A percentile compares a stretch with the other conserved stretches of the same genome.
phyloP scores from a whole-genome alignment of 805 yeast species.

The Ogataea corticis region DNA sequence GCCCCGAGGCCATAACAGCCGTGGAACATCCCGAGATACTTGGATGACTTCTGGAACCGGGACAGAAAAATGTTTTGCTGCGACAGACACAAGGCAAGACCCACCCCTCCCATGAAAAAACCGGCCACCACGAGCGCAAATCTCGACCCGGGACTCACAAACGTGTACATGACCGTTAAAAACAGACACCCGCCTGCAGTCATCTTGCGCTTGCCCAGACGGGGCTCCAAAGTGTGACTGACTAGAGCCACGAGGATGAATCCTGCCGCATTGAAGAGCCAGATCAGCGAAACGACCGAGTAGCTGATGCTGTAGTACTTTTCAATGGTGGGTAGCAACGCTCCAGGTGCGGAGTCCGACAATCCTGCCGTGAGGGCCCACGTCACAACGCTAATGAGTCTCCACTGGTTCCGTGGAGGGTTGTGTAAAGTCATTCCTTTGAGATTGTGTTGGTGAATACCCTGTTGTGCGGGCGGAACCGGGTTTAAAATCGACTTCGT shows the following conservation, averaged over 20 bases:
- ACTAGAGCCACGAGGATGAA: constrained; percentile 50
- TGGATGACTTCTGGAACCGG: constrained; percentile 52
- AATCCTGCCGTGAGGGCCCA: constrained; percentile 47
- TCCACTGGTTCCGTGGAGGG: constrained; percentile 45
- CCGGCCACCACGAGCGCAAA: constrained; percentile 51
- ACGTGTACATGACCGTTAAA: constrained; percentile 42
- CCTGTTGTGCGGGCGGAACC: constrained; percentile 22
- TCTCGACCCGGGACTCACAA: constrained; percentile 48
- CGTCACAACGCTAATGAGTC: constrained; percentile 41
- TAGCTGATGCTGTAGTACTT: constrained; percentile 47
- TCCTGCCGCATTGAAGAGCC: constrained; percentile 61
- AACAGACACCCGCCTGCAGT: constrained; percentile 40
- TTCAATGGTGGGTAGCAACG: constrained; percentile 57
- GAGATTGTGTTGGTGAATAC: constrained; percentile 4
- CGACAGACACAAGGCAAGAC: constrained; percentile 49
- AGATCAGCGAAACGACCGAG: constrained; percentile 55
- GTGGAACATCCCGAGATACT: constrained; percentile 61
- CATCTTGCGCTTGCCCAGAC: constrained; percentile 43
- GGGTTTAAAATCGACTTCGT: constrained; percentile 10
- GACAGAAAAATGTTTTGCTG: constrained; percentile 55
- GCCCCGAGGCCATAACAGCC: constrained; percentile 76
- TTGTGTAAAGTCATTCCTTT: constrained; percentile 40
- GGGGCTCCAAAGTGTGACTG: constrained; percentile 44
- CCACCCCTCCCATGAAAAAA: constrained; percentile 60
- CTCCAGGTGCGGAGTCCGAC: constrained; percentile 61